A percentile compares a stretch with the other conserved stretches of the same genome.
These are phyloP conservation scores for Jamesozyma piceae DNA, from an alignment of 805 yeast genomes.

Conservation along the genomic window DNA sequence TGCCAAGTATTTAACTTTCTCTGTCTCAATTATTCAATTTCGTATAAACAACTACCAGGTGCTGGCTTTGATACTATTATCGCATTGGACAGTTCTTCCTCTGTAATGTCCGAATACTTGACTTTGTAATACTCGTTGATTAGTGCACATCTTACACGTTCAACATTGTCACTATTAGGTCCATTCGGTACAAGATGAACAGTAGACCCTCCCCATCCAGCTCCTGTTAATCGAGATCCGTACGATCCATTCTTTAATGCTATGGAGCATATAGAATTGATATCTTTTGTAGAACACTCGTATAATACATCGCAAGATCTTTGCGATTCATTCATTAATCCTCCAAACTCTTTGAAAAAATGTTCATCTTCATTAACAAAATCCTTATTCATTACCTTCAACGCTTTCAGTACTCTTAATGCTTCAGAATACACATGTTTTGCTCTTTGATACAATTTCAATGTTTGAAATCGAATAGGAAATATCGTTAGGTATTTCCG, in stretches of 20 bases:
- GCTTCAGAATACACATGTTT: constrained; percentile 58
- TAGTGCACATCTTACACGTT: constrained; percentile 39
- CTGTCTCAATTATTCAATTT: too few relatives aligned
- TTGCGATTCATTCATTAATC: constrained; percentile 52
- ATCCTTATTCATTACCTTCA: constrained; percentile 32
- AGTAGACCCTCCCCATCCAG: constrained; percentile 70
- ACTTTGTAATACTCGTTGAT: constrained; percentile 42
- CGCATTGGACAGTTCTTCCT: constrained; percentile 39
- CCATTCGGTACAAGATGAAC: constrained; percentile 45
- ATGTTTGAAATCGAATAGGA: constrained; percentile 48
- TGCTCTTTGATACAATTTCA: constrained; percentile 49
- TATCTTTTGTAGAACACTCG: constrained; percentile 48
- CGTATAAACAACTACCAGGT: constrained; percentile 36
- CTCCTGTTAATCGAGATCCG: constrained; percentile 73
- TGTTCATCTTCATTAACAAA: constrained; percentile 13
- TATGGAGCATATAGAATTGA: constrained; percentile 44
- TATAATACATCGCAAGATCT: constrained; percentile 38
- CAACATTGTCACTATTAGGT: constrained; percentile 14
- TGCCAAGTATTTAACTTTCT: too few relatives aligned
- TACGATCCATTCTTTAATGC: constrained; percentile 48
- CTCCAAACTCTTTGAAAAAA: constrained; percentile 41
- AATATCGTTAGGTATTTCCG: constrained; percentile 39
- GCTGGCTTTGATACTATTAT: constrained; percentile 49
- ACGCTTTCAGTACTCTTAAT: constrained; percentile 44
- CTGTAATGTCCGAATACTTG: constrained; percentile 40